Percentiles rank a stretch among this genome's conserved stretches.
Evolutionary conservation across 441 rosid genomes (phyloP).

Genomic region (Arabidopsis hybrid): DNA sequence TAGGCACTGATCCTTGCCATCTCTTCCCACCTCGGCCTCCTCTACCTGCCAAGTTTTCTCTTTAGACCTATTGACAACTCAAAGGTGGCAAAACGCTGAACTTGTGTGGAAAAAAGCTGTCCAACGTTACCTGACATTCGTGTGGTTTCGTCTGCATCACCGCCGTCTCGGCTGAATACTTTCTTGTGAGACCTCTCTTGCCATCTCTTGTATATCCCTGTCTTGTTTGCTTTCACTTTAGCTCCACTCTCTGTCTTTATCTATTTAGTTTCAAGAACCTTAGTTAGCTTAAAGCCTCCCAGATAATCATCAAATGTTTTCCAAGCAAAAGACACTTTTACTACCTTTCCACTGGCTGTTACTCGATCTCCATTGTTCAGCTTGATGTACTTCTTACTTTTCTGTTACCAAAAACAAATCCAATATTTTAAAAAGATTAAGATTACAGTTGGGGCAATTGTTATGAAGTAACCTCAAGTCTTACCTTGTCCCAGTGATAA

Average conservation of each 20-base stretch:
- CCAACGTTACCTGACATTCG: constrained; percentile 61
- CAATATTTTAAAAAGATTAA: background rate
- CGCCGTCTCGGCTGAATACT: constrained; percentile 55
- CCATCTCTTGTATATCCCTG: constrained; percentile 95
- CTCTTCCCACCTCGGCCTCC: constrained; percentile 53
- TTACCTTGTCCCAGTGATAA: constrained; percentile 98
- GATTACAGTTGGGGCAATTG: constrained; percentile 3
- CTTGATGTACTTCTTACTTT: constrained; percentile 91
- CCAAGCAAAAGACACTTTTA: constrained; percentile 1
- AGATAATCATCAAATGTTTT: constrained; percentile 9
- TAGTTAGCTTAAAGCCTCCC: constrained; percentile 15
- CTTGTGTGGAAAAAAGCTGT: background rate
- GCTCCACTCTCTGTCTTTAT: constrained; percentile 94
- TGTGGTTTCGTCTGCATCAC: constrained; percentile 50
- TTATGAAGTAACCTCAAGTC: constrained; percentile 23
- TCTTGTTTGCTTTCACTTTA: constrained; percentile 68
- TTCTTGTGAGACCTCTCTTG: constrained; percentile 71
- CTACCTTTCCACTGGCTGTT: constrained; percentile 99
- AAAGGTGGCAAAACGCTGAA: constrained; percentile 1
- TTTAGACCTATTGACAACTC: constrained; percentile 1
- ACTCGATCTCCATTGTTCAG: constrained; percentile 94
- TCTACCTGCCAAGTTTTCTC: constrained; percentile 37
- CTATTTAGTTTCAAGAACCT: constrained; percentile 47
- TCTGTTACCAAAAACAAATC: constrained; percentile 59
- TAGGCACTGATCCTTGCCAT: constrained; percentile 56